phyloP scores from a whole-genome alignment of 2,329 filamentous ascomycete genomes.

The Clonostachys sp. region DNA sequence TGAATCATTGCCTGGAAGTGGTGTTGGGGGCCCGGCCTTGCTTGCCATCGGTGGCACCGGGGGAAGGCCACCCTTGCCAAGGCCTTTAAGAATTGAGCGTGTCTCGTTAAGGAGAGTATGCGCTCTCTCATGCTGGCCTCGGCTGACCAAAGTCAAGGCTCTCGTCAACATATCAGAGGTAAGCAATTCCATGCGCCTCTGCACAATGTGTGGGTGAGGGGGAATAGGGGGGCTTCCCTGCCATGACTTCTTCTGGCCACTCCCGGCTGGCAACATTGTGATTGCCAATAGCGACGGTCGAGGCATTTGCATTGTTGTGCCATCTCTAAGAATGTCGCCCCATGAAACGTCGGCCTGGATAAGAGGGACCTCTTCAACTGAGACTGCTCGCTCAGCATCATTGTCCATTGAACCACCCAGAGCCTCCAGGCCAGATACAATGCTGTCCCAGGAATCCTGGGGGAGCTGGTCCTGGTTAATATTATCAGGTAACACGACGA shows the following conservation, averaged over 20 bases:
- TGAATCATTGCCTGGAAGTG: constrained; percentile 36
- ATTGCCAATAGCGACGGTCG: constrained; percentile 90
- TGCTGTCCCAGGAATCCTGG: constrained; percentile 94
- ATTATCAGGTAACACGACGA: constrained; percentile 86
- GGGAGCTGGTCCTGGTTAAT: constrained; percentile 78
- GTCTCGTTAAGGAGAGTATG: constrained; percentile 92
- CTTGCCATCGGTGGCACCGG: constrained; percentile 67
- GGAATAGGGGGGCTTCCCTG: constrained; percentile 75
- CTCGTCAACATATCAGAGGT: constrained; percentile 97
- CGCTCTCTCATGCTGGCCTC: constrained; percentile 89
- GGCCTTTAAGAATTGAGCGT: constrained; percentile 87
- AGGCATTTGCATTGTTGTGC: constrained; percentile 78
- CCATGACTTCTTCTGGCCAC: constrained; percentile 62
- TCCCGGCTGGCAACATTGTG: constrained; percentile 77
- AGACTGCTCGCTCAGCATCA: constrained; percentile 77
- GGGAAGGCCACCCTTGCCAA: constrained; percentile 90
- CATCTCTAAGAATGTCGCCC: constrained; percentile 89
- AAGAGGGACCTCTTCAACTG: constrained; percentile 89
- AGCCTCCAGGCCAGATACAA: constrained; percentile 91
- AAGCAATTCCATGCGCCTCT: constrained; percentile 93
- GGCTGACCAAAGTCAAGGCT: constrained; percentile 83
- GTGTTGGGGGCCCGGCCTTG: constrained; percentile 42
- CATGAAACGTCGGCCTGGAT: constrained; percentile 93
- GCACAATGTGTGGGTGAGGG: constrained; percentile 90
- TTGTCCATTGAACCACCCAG: constrained; percentile 82